These are phyloP conservation scores for Nakaseomyces nivariensis DNA, from an alignment of 1,139 yeast genomes.

Conservation along the genomic window DNA sequence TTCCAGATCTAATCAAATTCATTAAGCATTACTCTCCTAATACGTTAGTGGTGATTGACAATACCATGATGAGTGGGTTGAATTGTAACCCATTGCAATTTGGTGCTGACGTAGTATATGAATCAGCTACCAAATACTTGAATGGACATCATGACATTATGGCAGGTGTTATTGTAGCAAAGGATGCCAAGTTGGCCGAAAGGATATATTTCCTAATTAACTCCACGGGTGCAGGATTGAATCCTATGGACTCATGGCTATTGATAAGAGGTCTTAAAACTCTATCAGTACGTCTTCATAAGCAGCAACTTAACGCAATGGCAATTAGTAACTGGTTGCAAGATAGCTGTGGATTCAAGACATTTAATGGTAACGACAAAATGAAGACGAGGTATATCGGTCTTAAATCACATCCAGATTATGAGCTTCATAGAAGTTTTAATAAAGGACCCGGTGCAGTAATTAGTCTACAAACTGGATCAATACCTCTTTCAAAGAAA, in stretches of 20 bases:
- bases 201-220: conserved; percentile 67
- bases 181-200: conserved; percentile 54
- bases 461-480: conserved; percentile 78
- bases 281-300: conserved; percentile 70
- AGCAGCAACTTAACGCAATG: conserved; percentile 74
- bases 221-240: conserved; percentile 82
- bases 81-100: conserved; percentile 75
- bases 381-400: conserved; percentile 76
- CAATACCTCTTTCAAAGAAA: conserved; percentile 52
- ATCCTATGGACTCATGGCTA: conserved; percentile 89
- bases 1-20: conserved; percentile 50
- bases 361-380: conserved; percentile 7
- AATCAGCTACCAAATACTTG: conserved; percentile 82
- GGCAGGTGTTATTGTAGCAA: conserved; percentile 85
- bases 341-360: conserved; percentile 42
- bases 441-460: conserved; percentile 88
- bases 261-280: conserved; percentile 81
- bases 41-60: conserved; percentile 74
- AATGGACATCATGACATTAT: conserved; percentile 93
- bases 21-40: conserved; percentile 64
- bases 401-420: conserved; percentile 67
- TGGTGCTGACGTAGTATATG: conserved; percentile 86
- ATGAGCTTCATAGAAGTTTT: conserved; percentile 65
- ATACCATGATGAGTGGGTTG: conserved; percentile 92
- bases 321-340: conserved; percentile 66